Percentiles rank a stretch among this genome's conserved stretches.
These are phyloP conservation scores for Candolleomyces efflorescens DNA, from an alignment of 768 basidiomycete species.

Conservation along the genomic window DNA sequence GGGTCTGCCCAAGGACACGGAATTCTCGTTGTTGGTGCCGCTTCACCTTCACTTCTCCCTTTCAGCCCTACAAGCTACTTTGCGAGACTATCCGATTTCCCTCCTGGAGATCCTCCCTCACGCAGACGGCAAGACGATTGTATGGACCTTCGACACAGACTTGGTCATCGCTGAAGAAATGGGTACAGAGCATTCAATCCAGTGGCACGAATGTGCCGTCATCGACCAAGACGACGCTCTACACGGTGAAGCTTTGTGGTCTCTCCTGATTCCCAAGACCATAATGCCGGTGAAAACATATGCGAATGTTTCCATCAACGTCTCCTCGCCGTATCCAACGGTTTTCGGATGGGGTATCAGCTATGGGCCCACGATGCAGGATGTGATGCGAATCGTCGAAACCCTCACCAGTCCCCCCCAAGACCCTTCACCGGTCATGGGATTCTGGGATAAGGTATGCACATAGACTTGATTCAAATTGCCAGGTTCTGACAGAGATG, in stretches of 20 bases:
- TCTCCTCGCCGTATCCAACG: conserved; percentile 62
- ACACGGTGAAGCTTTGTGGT: conserved; percentile 48
- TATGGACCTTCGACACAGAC: conserved; percentile 68
- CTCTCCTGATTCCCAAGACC: conserved; percentile 75
- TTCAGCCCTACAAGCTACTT: conserved; percentile 50
- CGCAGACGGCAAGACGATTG: conserved; percentile 29
- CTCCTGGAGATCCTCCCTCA: conserved; percentile 66
- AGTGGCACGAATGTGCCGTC: conserved; percentile 69
- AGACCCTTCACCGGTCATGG: conserved; percentile 78
- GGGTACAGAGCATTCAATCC: conserved; percentile 59
- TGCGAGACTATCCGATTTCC: conserved; percentile 90
- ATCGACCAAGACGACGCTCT: conserved; percentile 51
- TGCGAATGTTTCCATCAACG: conserved; percentile 65
- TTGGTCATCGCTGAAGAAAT: conserved; percentile 88
- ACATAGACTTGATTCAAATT: not conserved
- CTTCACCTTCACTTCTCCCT: conserved; percentile 72
- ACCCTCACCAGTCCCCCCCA: conserved; percentile 71
- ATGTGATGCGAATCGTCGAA: conserved; percentile 80
- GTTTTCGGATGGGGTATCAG: conserved; percentile 88
- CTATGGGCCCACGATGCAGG: conserved; percentile 81
- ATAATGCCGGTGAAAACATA: conserved; percentile 96
- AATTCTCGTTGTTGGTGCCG: conserved; percentile 80
- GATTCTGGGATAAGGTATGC: conserved; percentile 93
- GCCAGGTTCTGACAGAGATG: not conserved
- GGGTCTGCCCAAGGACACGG: conserved; percentile 63